Base-by-base conservation (phyloP, 139 green algal species). In the Zygnema cylindricum region DNA sequence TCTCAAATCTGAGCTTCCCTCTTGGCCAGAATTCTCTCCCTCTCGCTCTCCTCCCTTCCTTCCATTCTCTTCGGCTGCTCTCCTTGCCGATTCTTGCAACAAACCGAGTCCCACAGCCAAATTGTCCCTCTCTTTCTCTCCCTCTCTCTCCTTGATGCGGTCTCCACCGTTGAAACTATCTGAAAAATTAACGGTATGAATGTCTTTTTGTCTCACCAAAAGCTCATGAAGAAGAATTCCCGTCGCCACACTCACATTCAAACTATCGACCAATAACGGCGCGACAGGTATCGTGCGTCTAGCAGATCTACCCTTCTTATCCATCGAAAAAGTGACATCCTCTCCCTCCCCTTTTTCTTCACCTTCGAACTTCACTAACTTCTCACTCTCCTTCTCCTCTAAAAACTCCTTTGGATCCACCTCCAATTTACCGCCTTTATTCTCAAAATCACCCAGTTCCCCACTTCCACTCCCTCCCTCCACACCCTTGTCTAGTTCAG, bases 211-310 rank as follows among this genome's bases (percentile, higher is more conserved):
- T 16, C 49, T 63, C 49, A 63, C 49, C 49, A 63, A 16, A 63
- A 98, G 92, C 0, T 94, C 85, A 88, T 98, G 96, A 85, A 98
- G 89, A 84, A 98, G 93, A 73, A 98, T 96, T 38, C 96, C 96
- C 0, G 96, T 92, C 0, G 96, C 96, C 21, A 98, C 96, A 82
- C 94, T 97, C 23, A 98, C 96, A 87, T 98, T 98, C 22, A 98
- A 86, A n/a, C 93, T 96, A 73, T 98, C 96, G 30, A 98, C 95
- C 36, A 90, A 82, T 30, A 25, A 55, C 38, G 25, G 33, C 25
- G 43, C 43, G 69, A 32, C 35, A 0, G 76, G 11, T 38, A 11
- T 38, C 71, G 36, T 11, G 21, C 11, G 41, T 11, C 11, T 81
- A 11, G 11, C 71, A 25, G 2, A 23, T 2, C 76, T 35, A 38